These are phyloP conservation scores for Rhizopogon salebrosus DNA, from an alignment of 768 basidiomycete species.

Conservation along the genomic window DNA sequence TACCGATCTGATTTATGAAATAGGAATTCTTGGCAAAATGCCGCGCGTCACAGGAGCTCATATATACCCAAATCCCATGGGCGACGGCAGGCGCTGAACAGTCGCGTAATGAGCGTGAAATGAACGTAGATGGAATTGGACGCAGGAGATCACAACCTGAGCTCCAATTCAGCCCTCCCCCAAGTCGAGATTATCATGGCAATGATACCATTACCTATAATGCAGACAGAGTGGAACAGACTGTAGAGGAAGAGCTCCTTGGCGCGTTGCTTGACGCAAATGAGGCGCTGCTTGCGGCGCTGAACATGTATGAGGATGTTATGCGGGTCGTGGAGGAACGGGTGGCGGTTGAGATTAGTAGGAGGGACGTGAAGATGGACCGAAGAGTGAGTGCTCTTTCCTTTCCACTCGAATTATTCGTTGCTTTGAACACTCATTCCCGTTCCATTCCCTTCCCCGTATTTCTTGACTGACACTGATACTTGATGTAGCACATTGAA, in stretches of 20 bases:
- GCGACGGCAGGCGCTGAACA: conserved; percentile 78
- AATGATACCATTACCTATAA: conserved; percentile 14
- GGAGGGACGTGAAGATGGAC: conserved; percentile 62
- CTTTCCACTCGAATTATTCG: conserved; percentile 20
- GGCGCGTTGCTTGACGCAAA: conserved; percentile 71
- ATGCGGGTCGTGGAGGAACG: conserved; percentile 56
- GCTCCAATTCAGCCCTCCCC: not conserved
- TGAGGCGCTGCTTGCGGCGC: conserved; percentile 59
- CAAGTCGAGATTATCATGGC: conserved; percentile 9
- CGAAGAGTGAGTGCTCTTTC: conserved; percentile 45
- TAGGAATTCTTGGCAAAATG: conserved; percentile 86
- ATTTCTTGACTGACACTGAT: not conserved
- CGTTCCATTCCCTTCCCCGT: not conserved
- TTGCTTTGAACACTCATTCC: too few relatives aligned
- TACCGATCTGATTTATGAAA: not conserved
- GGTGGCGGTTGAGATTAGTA: conserved; percentile 61
- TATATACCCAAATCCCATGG: conserved; percentile 88
- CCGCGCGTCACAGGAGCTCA: conserved; percentile 75
- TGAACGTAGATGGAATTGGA: conserved; percentile 15
- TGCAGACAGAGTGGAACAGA: conserved; percentile 38
- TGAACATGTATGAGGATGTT: conserved; percentile 76
- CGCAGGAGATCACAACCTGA: conserved; percentile 12
- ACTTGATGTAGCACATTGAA: conserved; percentile 15
- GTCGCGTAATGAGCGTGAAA: conserved; percentile 39
- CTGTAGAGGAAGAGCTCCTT: conserved; percentile 71